A percentile compares a stretch with the other conserved stretches of the same genome.
These are phyloP conservation scores for Xylaria sp. DNA, from an alignment of 2,329 filamentous ascomycete genomes.

Conservation along the genomic window DNA sequence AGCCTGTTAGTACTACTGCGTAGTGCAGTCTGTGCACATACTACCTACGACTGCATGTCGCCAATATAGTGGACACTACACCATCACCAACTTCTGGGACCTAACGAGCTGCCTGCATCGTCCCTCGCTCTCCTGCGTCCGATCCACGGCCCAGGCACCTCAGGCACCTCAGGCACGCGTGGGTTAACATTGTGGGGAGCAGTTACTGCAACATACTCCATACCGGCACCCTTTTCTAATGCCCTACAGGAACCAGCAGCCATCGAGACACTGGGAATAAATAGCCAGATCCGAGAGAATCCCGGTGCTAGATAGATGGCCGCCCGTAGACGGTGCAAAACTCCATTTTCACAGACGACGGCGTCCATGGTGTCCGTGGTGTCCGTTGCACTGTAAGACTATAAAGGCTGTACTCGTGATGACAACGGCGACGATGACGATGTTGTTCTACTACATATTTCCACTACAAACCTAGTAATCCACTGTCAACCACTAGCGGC, in stretches of 20 bases:
- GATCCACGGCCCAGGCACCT: slow-evolving; percentile 3
- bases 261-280: neutral
- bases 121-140: slow-evolving; percentile 1
- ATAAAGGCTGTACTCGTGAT: neutral
- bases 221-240: neutral
- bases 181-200: slow-evolving; percentile 10
- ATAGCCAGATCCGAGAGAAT: neutral
- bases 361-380: too few species aligned
- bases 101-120: slow-evolving; percentile 1
- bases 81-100: neutral
- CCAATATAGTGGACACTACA: neutral
- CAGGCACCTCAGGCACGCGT: neutral
- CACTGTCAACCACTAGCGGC: neutral
- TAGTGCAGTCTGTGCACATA: neutral
- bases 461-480: slow-evolving; percentile 11
- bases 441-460: too few species aligned
- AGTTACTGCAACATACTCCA: neutral
- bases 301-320: neutral
- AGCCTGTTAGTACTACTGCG: neutral
- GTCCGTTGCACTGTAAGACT: neutral
- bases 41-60: neutral
- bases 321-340: neutral
- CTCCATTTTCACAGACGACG: neutral
- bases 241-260: neutral
- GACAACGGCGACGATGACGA: neutral